Evolutionary conservation across 352 stramenopile species (phyloP), one percentile per base, ranked within the genome.

Genomic region (Phytophthora sojae): DNA sequence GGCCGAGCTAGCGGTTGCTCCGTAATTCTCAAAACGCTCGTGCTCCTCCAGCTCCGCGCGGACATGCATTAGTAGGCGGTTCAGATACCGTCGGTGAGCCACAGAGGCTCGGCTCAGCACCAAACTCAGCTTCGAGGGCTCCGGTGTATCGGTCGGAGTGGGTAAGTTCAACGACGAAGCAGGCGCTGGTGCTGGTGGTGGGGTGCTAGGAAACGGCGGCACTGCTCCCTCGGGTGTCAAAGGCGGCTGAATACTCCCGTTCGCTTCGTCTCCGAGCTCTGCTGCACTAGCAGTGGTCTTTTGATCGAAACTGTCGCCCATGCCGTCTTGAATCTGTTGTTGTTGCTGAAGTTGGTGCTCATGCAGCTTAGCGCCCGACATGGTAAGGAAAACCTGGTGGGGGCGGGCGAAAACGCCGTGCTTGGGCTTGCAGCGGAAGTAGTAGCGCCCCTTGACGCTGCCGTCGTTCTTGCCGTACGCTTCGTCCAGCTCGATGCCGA

Each of bases 381-480:
- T 89, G 3, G 82, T 90, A 15, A 90, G 65, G 61, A 92, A 89
- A 29, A 96, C 82, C 70, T 96, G 89, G 14, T 91, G 88, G 29
- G 86, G 83, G 2, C 86, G 82, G 4, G 87, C 85, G 64, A 96
- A 96, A 11, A 96, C 83, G 52, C 88, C 88, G 65, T 94, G 83
- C 62, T 94, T 93, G 14, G 82, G 78, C 52, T 90, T 85, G 67
- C 86, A 96, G 8, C 71, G 79, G 52, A 96, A 96, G 70, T 94
- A 96, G 64, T 89, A 88, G 32, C 81, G 67, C 53, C 85, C 88
- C 73, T 94, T 96, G 42, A 93, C 82, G 39, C 85, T 93, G 50
- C 88, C 88, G 70, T 96, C 88, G 64, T 96, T 96, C 63, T 96
- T 96, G 29, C 88, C 88, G 23, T 80, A 82, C 0, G 88, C 75